A percentile compares a stretch with the other conserved stretches of the same genome.
Conservation (phyloP, 805 yeast genomes). For the Tetrapisispora fleetii region DNA sequence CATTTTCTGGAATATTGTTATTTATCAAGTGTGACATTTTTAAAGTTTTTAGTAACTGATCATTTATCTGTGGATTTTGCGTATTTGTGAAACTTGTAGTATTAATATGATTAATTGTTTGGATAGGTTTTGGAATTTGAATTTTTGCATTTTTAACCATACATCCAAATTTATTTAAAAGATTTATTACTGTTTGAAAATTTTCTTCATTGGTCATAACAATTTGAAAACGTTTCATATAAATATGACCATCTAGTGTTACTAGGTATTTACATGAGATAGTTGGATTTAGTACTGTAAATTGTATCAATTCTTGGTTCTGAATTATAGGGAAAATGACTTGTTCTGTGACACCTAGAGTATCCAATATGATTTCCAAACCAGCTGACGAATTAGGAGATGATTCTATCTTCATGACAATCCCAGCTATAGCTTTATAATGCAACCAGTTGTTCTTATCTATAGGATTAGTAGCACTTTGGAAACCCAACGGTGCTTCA, state of each 20-base stretch:
- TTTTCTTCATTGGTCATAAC: constrained; percentile 10
- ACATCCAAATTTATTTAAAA: background rate
- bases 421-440: constrained; percentile 4
- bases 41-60: background rate
- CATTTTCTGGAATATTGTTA: background rate
- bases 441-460: constrained; percentile 14
- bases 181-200: constrained; percentile 1
- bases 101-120: too few species aligned
- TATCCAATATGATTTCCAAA: background rate
- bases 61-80: background rate
- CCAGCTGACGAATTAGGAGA: background rate
- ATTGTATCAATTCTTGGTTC: constrained; percentile 12
- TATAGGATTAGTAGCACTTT: background rate
- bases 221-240: constrained; percentile 22
- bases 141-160: background rate
- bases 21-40: background rate
- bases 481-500: constrained; percentile 20
- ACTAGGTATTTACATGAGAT: constrained; percentile 23
- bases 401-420: background rate
- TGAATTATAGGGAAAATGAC: background rate
- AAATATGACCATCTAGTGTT: background rate
- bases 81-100: background rate
- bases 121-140: background rate
- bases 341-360: background rate
- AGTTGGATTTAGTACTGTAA: constrained; percentile 18